A percentile compares a stretch with the other conserved stretches of the same genome.
These are phyloP conservation scores for Rhodocollybia butyracea DNA, from an alignment of 768 basidiomycete species.

Conservation along the genomic window DNA sequence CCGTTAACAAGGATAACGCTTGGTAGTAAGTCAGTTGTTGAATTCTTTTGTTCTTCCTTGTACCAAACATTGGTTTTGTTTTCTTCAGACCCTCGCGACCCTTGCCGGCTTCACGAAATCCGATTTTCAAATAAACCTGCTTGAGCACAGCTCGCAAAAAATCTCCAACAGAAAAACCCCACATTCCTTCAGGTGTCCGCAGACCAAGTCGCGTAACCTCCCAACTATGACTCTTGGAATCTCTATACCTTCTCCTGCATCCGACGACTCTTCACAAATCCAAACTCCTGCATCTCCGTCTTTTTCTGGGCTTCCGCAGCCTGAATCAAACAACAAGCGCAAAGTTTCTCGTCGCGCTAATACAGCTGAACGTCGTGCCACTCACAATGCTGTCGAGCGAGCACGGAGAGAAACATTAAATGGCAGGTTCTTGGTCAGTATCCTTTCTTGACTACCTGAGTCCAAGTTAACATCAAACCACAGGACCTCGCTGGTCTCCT, in stretches of 20 bases:
- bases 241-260: conserved; percentile 35
- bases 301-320: conserved; percentile 32
- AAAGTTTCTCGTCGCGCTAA: conserved; percentile 89
- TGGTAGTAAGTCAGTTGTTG: conserved; percentile 34
- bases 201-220: conserved; percentile 40
- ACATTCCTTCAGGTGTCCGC: conserved; percentile 30
- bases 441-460: too few species aligned
- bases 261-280: conserved; percentile 39
- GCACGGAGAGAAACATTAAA: conserved; percentile 92
- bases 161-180: conserved; percentile 20
- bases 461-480: too few species aligned
- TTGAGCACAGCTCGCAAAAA: conserved; percentile 69
- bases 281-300: conserved; percentile 42
- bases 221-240: conserved; percentile 37
- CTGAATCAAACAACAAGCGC: conserved; percentile 45
- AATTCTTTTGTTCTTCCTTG: conserved; percentile 17
- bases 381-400: conserved; percentile 96
- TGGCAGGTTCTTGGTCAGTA: conserved; percentile 86
- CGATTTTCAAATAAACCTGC: conserved; percentile 40
- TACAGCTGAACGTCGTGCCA: conserved; percentile 93
- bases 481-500: conserved; percentile 90
- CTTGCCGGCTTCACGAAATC: conserved; percentile 74
- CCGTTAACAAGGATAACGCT: conserved; percentile 46
- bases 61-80: neutral
- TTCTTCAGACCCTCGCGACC: conserved; percentile 79